Base-by-base conservation (phyloP, 495 filamentous ascomycete genomes). In the Talaromyces proteolyticus region DNA sequence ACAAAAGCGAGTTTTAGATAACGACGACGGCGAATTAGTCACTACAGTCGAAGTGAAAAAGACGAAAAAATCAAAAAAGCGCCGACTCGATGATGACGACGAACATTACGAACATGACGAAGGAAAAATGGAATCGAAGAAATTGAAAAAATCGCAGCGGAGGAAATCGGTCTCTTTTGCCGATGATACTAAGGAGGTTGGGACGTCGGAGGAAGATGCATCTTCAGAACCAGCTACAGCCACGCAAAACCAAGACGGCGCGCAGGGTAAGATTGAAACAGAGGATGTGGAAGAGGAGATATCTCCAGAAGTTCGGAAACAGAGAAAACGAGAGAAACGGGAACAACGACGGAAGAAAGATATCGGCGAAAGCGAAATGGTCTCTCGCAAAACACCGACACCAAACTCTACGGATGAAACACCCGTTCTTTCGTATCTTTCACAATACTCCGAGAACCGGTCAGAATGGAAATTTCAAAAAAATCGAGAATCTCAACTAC, bases 391-490 rank as follows among this genome's bases (percentile, higher is more conserved):
- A 34, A 14, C 29, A 4, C 2, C 29, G 14, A 14, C 29, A 34
- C 1, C 29, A 10, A 10, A 34, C 14, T 10, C 8, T 34, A 10
- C 59, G 19, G 58, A 66, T 47, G 65, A 80, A 56, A 75, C 79
- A 41, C 79, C 83, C 4, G 81, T 88, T 50, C 77, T 94, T 34
- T 70, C 67, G 18, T 95, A 95, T 62, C 74, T 96, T 18, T 75
- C 71, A 20, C 75, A 77, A 61, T 91, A 88, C 76, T 69, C 85
- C 62, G 77, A 75, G 39, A 73, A 79, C 42, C 82, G 79, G 39
- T 65, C 73, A 0, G 71, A 67, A 34, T 96, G 91, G 91, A 96
- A 95, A 65, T 96, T 96, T 70, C 91, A 91, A 72, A 96, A 96
- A 70, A 86, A 84, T 49, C 79, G 87, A 60, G 89, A 95, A 68